These are phyloP conservation scores for Pythium vanterpoolii DNA, from an alignment of 352 stramenopile species.

Conservation along the genomic window DNA sequence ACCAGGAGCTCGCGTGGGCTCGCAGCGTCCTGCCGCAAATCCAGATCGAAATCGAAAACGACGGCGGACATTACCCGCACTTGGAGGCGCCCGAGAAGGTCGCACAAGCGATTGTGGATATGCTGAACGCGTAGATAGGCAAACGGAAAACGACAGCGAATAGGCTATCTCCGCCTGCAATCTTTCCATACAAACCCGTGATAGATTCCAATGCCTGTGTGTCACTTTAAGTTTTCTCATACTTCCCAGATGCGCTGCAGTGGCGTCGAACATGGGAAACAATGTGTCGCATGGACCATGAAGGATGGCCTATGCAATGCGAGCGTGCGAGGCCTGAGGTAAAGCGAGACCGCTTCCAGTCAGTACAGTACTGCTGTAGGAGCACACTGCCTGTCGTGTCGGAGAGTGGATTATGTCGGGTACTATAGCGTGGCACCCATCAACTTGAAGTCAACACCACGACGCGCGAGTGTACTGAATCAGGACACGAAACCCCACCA, in stretches of 20 bases:
- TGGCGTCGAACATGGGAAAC: neutral
- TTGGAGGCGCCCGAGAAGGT: slow-evolving; percentile 1
- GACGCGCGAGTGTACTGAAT: neutral
- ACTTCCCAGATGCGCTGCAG: neutral
- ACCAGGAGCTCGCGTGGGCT: neutral
- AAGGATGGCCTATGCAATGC: neutral
- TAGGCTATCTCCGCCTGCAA: neutral
- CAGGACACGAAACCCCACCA: too few species aligned
- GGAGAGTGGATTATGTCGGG: neutral
- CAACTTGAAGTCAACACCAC: neutral
- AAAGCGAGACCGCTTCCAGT: neutral
- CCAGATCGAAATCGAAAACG: neutral
- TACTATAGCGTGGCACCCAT: neutral
- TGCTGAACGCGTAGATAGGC: neutral
- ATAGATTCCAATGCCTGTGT: neutral
- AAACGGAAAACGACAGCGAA: neutral
- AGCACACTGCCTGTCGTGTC: too few species aligned
- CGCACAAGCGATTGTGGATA: neutral
- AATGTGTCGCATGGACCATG: neutral
- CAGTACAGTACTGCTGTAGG: neutral
- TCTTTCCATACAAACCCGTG: neutral
- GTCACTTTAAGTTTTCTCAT: neutral
- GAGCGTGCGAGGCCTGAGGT: neutral
- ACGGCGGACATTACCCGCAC: slow-evolving; percentile 6
- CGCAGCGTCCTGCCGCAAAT: neutral